Percentiles rank a stretch among this genome's conserved stretches.
Evolutionary conservation across 1,284 basidiomycete genomes (phyloP).

Genomic region (Mycosarcoma mackinlayi): DNA sequence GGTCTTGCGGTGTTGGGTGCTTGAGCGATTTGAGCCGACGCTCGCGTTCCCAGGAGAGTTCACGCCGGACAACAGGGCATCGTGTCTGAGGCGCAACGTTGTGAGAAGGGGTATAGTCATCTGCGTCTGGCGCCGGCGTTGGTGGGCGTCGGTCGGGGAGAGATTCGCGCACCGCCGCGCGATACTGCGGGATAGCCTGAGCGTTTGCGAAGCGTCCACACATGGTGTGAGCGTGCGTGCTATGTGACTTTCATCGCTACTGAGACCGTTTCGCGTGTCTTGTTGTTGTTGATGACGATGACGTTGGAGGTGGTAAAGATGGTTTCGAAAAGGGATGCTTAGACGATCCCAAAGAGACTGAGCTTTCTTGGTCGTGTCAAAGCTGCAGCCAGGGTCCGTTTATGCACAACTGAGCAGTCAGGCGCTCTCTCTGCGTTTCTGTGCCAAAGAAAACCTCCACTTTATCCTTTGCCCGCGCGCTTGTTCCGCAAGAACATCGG

Average conservation of each 20-base stretch:
- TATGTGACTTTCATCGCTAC: too few relatives aligned
- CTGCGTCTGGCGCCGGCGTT: slow-evolving; percentile 25
- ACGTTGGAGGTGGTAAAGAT: too few relatives aligned
- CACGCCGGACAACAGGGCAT: slow-evolving; percentile 53
- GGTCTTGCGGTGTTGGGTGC: slow-evolving; percentile 20
- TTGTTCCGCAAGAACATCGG: neutral
- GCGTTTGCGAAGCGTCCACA: slow-evolving; percentile 60
- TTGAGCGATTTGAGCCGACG: slow-evolving; percentile 12
- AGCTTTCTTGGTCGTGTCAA: too few relatives aligned
- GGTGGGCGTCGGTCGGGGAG: slow-evolving; percentile 17
- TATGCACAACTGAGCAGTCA: too few relatives aligned
- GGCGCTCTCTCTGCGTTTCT: too few relatives aligned
- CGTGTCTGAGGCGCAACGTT: slow-evolving; percentile 62
- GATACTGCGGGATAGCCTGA: slow-evolving; percentile 44
- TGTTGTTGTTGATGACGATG: neutral
- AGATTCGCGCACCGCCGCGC: slow-evolving; percentile 31
- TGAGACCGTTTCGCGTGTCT: too few relatives aligned
- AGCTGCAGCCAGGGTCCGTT: too few relatives aligned
- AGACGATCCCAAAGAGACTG: too few relatives aligned
- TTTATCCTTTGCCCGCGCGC: too few relatives aligned
- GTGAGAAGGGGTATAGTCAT: slow-evolving; percentile 56
- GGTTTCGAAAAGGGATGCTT: too few relatives aligned
- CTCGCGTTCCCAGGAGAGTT: slow-evolving; percentile 42
- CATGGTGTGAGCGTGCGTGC: slow-evolving; percentile 24
- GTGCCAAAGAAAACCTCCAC: too few relatives aligned